phyloP scores from a whole-genome alignment of 805 yeast species.

The Kockiozyma suomiensis region DNA sequence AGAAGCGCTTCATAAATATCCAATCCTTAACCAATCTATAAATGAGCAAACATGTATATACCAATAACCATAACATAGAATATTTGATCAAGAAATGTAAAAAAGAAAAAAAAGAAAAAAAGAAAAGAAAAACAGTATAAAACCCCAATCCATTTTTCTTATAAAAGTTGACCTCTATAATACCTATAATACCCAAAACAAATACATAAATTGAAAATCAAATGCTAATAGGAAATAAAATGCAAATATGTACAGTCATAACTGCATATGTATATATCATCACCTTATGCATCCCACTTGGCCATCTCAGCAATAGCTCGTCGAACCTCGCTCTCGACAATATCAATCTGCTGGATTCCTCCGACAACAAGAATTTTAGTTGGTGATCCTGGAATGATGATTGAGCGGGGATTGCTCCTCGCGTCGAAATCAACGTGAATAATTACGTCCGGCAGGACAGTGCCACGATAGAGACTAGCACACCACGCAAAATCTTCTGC shows the following conservation, averaged over 20 bases:
- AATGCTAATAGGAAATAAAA: too few relatives aligned
- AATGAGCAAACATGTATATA: too few relatives aligned
- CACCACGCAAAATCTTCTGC: conserved; percentile 26
- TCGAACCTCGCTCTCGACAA: conserved; percentile 19
- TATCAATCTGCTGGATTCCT: conserved; percentile 19
- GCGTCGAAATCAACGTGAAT: conserved; percentile 14
- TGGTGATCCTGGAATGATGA: conserved; percentile 1
- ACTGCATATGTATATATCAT: too few relatives aligned
- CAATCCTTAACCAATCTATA: too few relatives aligned
- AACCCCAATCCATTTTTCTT: too few relatives aligned
- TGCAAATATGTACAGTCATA: not conserved
- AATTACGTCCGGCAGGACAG: conserved; percentile 24
- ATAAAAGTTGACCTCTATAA: too few relatives aligned
- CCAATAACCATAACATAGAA: too few relatives aligned
- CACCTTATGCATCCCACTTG: not conserved
- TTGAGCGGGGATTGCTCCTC: not conserved
- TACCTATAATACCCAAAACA: too few relatives aligned
- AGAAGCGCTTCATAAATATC: too few relatives aligned
- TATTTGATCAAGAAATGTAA: too few relatives aligned
- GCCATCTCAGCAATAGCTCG: conserved; percentile 2
- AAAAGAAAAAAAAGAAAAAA: too few relatives aligned
- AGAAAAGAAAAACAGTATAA: too few relatives aligned
- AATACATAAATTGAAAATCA: not conserved
- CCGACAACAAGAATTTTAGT: conserved; percentile 15
- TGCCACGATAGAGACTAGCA: conserved; percentile 23